Conservation (phyloP, 306 rosid species). For the Styphnolobium japonicum region DNA sequence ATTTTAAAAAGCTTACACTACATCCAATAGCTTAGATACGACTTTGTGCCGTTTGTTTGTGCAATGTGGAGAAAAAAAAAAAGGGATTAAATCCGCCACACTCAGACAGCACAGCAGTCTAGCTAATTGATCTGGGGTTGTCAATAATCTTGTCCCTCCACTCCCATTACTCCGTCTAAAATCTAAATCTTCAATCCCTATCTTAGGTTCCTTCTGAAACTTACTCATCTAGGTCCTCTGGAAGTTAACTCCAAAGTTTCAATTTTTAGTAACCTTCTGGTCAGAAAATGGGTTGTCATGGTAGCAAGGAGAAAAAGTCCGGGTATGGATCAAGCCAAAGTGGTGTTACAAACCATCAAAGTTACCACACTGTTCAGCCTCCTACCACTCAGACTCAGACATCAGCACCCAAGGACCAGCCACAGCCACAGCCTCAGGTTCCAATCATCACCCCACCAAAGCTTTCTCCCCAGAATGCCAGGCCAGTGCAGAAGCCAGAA, state of each 20-base stretch:
- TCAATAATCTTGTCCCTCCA: no score
- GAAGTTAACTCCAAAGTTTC: neutral
- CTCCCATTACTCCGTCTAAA: no score
- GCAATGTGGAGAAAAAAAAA: no score
- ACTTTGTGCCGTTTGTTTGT: no score
- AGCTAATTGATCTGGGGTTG: no score
- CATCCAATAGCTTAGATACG: no score
- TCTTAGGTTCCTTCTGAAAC: neutral
- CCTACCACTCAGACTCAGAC: conserved; percentile 28
- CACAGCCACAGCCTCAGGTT: conserved; percentile 24
- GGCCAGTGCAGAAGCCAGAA: conserved; percentile 35
- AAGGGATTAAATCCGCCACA: no score
- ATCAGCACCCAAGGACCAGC: conserved; percentile 19
- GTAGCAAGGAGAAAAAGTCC: conserved; percentile 40
- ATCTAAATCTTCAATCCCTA: neutral
- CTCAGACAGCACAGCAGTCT: no score
- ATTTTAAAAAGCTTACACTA: no score
- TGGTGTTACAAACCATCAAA: conserved; percentile 18
- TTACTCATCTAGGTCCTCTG: neutral
- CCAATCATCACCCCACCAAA: conserved; percentile 6
- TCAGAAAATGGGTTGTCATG: conserved; percentile 54
- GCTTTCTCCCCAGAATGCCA: conserved; percentile 26
- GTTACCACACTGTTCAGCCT: conserved; percentile 28
- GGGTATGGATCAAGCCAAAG: conserved; percentile 24
- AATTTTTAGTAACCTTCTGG: neutral